Conservation (phyloP, 2,329 filamentous ascomycete species). For the Arthrobotrys entomopaga region DNA sequence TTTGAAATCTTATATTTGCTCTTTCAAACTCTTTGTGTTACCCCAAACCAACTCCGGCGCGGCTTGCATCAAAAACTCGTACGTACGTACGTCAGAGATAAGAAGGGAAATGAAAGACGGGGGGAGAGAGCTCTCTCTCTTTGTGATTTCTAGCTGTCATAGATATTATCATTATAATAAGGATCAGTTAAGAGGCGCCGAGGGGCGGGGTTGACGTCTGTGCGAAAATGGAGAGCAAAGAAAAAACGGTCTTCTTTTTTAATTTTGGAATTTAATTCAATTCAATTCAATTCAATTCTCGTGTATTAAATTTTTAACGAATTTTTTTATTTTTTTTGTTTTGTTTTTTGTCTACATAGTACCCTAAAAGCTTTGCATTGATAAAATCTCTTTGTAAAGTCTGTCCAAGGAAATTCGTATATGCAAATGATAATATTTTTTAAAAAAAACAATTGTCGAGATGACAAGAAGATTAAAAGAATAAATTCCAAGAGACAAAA, state of each 20-base stretch:
- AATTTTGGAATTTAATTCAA: not conserved
- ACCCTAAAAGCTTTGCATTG: slow-evolving; percentile 17
- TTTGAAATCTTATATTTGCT: slow-evolving; percentile 27
- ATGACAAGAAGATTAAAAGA: slow-evolving; percentile 33
- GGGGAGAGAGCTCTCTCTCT: slow-evolving; percentile 37
- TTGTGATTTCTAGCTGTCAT: slow-evolving; percentile 27
- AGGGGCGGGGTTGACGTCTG: slow-evolving; percentile 2
- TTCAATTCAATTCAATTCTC: not conserved
- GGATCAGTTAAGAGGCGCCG: slow-evolving; percentile 19
- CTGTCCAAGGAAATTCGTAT: slow-evolving; percentile 48
- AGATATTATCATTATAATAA: slow-evolving; percentile 30
- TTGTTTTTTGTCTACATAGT: slow-evolving; percentile 26
- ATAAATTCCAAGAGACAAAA: slow-evolving; percentile 11
- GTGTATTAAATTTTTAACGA: slow-evolving; percentile 15
- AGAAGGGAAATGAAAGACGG: slow-evolving; percentile 32
- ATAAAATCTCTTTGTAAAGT: slow-evolving; percentile 22
- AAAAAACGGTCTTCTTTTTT: too few species aligned
- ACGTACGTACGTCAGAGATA: slow-evolving; percentile 32
- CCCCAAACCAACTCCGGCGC: slow-evolving; percentile 16
- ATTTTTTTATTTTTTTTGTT: too few species aligned
- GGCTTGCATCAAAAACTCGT: slow-evolving; percentile 7
- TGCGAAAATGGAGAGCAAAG: not conserved
- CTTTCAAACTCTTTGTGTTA: slow-evolving; percentile 36
- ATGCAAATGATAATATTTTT: slow-evolving; percentile 38
- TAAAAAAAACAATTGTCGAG: too few species aligned